A percentile compares a stretch with the other conserved stretches of the same genome.
phyloP scores from a whole-genome alignment of 345 rosid species.

The Camelina hispida region DNA sequence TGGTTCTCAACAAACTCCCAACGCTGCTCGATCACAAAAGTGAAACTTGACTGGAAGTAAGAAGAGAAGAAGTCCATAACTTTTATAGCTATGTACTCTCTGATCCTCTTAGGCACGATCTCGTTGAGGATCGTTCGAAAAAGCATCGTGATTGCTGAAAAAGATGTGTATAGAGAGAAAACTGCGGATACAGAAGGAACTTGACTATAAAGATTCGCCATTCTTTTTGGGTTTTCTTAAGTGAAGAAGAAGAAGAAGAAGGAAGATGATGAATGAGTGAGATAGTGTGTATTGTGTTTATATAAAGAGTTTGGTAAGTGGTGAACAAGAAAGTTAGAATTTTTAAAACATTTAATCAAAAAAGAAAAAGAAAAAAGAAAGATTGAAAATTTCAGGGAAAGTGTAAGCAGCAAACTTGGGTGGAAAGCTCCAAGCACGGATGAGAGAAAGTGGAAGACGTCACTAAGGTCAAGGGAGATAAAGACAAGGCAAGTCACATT shows the following conservation, averaged over 20 bases:
- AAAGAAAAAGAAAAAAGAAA: neutral
- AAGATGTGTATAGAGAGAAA: conserved; percentile 45
- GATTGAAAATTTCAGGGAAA: neutral
- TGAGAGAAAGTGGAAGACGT: conserved; percentile 41
- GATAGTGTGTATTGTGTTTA: conserved; percentile 3
- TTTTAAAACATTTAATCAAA: neutral
- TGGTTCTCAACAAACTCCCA: conserved; percentile 46
- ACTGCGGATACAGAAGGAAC: conserved; percentile 43
- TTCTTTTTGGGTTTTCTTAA: neutral
- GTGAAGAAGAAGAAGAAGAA: neutral
- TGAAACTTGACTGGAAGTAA: conserved; percentile 42
- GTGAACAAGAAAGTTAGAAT: conserved; percentile 15
- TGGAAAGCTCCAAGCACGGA: conserved; percentile 30
- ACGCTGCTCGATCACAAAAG: conserved; percentile 44
- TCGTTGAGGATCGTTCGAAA: conserved; percentile 44
- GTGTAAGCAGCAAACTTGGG: conserved; percentile 21
- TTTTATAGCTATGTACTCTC: conserved; percentile 38
- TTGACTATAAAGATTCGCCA: conserved; percentile 40
- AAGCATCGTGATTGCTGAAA: conserved; percentile 44
- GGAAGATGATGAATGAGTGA: conserved; percentile 18
- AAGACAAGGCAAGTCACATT: conserved; percentile 34
- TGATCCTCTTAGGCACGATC: conserved; percentile 38
- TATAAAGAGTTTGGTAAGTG: conserved; percentile 24
- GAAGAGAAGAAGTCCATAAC: conserved; percentile 39
- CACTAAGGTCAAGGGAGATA: conserved; percentile 35